Base-by-base conservation (phyloP, 169 alveolate species). In the Eimeria tenella region DNA sequence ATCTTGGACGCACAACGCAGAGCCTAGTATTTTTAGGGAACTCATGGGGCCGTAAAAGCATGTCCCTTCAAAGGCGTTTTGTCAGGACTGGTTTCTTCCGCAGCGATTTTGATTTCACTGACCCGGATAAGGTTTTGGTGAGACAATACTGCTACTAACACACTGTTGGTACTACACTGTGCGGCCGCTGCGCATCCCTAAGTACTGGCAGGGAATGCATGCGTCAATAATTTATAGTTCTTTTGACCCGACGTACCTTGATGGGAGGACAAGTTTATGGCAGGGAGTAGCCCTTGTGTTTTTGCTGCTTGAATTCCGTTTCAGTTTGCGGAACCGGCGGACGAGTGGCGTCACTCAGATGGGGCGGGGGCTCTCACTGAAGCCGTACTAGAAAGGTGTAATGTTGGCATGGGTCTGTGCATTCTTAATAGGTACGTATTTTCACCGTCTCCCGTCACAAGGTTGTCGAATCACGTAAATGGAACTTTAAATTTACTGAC, bases 81-180 rank as follows among this genome's bases (percentile, higher is more conserved):
- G 86, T 87, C 49, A 55, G 93, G 17, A 87, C 93, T 3, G 93
- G 93, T 68, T 87, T 87, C 58, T 87, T 87, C 93, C 83, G 93
- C 83, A 55, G 68, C 31, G 93, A 87, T 50, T 68, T 19, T 5
- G 84, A 49, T 4, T 87, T 87, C 25, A 87, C 65, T 62, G 84
- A 87, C 23, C 93, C 93, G 0, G 87, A 87, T n/a, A 62, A 50
- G 55, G 93, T 87, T n/a, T 53, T 87, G 93, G 93, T 68, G 25
- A 10, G 79, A 15, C 58, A 5, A 52, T 25, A 11, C 13, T 9
- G 23, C 25, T 25, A 25, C 4, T 19, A 31, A 74, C 84, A 74
- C 17, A 11, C 60, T 73, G 50, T 17, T 73, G 83, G n/a, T 1
- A 42, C 83, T 73, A 10, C 17, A 15, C 4, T 17, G 31, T n/a